Base-by-base conservation (phyloP, 2,329 filamentous ascomycete genomes). In the Xylaria sp. region DNA sequence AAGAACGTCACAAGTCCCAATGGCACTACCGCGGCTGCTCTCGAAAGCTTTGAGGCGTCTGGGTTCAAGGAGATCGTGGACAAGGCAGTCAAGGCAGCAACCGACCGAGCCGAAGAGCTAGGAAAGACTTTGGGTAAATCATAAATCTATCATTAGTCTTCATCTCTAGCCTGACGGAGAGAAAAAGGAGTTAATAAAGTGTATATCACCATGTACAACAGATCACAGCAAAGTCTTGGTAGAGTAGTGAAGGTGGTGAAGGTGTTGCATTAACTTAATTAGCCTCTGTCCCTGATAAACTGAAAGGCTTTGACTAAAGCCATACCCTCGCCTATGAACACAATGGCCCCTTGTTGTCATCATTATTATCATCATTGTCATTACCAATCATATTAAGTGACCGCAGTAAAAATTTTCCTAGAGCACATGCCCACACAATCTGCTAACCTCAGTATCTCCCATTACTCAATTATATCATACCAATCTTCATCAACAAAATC, bases 1-100 rank as follows among this genome's bases (percentile, higher is more conserved):
- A 80, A 75, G 67, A 83, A 83, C 69, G 82, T 84, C 53, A 84
- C 82, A 5, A 83, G 82, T 73, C 82, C 82, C 23, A 83, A 83
- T 65, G 82, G 82, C 31, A 84, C 82, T 2, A 84, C 82, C 0
- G 74, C 82, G 43, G 82, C 82, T 12, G 82, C 81, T 0, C 74
- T 84, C 15, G 73, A 80, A 60, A 82, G 79, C 69, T 83, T 84
- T 37, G 80, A 82, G 67, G 74, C 75, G 28, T 77, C 77, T 0
- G 78, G 78, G 0, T 74, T 83, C 46, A 75, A 78, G 69, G 75
- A 74, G 0, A 77, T 79, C 35, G 81, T 83, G 2, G 74, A 79
- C 61, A 78, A 78, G 63, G 80, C 78, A 0, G 81, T 83, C 51
- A 79, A 78, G 67, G 82, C 82, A 0, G 80, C 82, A 1, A 74